These are phyloP conservation scores for Tylopilus rubrobrunneus DNA, from an alignment of 768 basidiomycete genomes.

Conservation along the genomic window DNA sequence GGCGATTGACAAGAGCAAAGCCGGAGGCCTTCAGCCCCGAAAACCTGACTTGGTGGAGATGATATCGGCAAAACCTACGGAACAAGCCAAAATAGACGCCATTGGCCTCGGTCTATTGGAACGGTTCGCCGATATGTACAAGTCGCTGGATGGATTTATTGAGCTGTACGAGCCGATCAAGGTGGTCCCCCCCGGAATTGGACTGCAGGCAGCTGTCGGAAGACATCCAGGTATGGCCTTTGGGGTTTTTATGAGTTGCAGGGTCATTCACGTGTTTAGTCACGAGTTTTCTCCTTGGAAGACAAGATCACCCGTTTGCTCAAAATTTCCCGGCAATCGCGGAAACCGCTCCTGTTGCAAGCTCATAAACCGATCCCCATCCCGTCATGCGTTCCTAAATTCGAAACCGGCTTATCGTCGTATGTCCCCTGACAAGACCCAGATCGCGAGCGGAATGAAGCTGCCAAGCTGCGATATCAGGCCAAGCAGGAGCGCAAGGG, in stretches of 20 bases:
- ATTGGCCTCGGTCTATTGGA: constrained; percentile 62
- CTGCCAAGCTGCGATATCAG: constrained; percentile 77
- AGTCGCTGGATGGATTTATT: constrained; percentile 74
- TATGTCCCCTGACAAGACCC: constrained; percentile 83
- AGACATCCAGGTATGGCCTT: constrained; percentile 48
- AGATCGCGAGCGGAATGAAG: constrained; percentile 86
- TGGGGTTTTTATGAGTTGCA: background rate
- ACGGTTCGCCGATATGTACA: constrained; percentile 72
- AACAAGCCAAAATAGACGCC: constrained; percentile 73
- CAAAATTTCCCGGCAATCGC: constrained; percentile 66
- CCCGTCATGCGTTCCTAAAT: constrained; percentile 89
- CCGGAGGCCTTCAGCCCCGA: constrained; percentile 35
- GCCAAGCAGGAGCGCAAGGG: constrained; percentile 61
- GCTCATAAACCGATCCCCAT: constrained; percentile 96
- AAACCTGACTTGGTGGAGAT: constrained; percentile 49
- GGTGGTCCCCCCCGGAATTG: constrained; percentile 52
- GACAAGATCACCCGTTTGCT: constrained; percentile 60
- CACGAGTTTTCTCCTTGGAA: constrained; percentile 39
- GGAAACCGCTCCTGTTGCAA: constrained; percentile 80
- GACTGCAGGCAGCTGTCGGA: constrained; percentile 44
- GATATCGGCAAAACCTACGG: constrained; percentile 32
- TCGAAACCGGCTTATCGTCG: constrained; percentile 71
- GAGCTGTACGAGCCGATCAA: constrained; percentile 76
- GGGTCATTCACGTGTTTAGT: constrained; percentile 36
- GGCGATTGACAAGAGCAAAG: constrained; percentile 38